Evolutionary conservation across 2,329 filamentous ascomycete genomes (phyloP).

Genomic region (Tolypocladium capitatum): DNA sequence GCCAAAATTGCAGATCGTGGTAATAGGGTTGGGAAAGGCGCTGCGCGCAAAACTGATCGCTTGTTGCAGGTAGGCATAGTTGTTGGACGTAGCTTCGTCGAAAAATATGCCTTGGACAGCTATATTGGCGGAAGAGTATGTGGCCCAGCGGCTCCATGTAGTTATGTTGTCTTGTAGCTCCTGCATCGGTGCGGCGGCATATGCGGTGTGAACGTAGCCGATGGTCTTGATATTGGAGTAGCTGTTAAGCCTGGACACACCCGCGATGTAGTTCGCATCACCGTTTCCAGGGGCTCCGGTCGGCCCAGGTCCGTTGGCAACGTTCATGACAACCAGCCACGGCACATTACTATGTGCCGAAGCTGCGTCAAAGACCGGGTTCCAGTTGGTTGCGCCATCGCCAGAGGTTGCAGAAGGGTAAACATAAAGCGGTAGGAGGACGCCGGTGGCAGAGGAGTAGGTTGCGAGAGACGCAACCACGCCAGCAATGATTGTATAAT

Average conservation of each 20-base stretch:
- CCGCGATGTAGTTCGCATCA: conserved; percentile 10
- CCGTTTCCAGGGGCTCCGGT: conserved; percentile 8
- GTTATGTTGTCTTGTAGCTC: conserved; percentile 11
- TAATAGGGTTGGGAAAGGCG: conserved; percentile 3
- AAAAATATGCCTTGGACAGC: conserved; percentile 11
- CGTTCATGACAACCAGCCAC: conserved; percentile 10
- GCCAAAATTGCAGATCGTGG: conserved; percentile 12
- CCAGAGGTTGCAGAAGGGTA: conserved; percentile 8
- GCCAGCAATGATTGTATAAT: too few relatives aligned
- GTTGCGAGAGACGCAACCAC: too few relatives aligned
- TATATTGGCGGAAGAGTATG: conserved; percentile 5
- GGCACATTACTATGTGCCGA: conserved; percentile 2
- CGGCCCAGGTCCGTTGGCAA: conserved; percentile 9
- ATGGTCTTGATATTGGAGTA: conserved; percentile 9
- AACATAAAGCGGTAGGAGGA: conserved; percentile 10
- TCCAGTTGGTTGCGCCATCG: conserved; percentile 11
- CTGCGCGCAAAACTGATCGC: conserved; percentile 5
- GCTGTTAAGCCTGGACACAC: conserved; percentile 9
- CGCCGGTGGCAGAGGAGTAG: conserved; percentile 2
- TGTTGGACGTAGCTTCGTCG: conserved; percentile 5
- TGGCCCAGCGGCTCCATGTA: conserved; percentile 7
- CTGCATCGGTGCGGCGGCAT: conserved; percentile 4
- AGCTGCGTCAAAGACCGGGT: conserved; percentile 7
- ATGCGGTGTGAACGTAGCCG: conserved; percentile 12
- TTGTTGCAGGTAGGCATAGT: conserved; percentile 8